phyloP scores from a whole-genome alignment of 140 eudicot species.

The Ambrosia hybrid region DNA sequence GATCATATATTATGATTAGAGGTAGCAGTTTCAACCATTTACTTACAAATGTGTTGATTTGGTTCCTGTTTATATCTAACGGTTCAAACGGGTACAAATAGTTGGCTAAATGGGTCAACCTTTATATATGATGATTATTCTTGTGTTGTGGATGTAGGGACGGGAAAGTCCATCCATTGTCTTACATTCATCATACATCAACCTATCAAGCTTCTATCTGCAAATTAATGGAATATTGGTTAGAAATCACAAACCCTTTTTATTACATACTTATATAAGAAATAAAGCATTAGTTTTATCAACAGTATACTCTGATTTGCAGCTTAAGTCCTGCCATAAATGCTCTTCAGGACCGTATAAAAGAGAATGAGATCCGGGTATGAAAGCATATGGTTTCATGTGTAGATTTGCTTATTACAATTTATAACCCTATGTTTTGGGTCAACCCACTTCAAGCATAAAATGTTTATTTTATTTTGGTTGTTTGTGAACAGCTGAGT shows the following conservation, averaged over 20 bases:
- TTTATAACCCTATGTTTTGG: neutral
- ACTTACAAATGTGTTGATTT: neutral
- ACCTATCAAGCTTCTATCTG: slow-evolving; percentile 98
- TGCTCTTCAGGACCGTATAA: slow-evolving; percentile 78
- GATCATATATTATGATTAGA: neutral
- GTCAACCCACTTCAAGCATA: neutral
- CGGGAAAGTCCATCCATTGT: slow-evolving; percentile 89
- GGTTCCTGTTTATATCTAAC: neutral
- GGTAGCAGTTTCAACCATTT: neutral
- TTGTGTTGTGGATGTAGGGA: slow-evolving; percentile 38
- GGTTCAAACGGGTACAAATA: neutral
- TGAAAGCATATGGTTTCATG: slow-evolving; percentile 17
- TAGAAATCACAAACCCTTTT: slow-evolving; percentile 21
- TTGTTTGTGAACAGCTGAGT: slow-evolving; percentile 53
- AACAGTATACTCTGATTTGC: slow-evolving; percentile 28
- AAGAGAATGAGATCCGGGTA: slow-evolving; percentile 94
- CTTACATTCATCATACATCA: slow-evolving; percentile 88
- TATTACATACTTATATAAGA: neutral
- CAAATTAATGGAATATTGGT: slow-evolving; percentile 98
- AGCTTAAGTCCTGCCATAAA: slow-evolving; percentile 92
- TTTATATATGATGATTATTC: too few relatives aligned
- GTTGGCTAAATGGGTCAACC: too few relatives aligned
- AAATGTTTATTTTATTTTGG: neutral
- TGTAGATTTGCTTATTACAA: slow-evolving; percentile 5
- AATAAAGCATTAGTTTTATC: slow-evolving; percentile 5